Percentiles rank a stretch among this genome's conserved stretches.
Conservation (phyloP, 2,329 filamentous ascomycete genomes). For the Hypoxylon sp. region DNA sequence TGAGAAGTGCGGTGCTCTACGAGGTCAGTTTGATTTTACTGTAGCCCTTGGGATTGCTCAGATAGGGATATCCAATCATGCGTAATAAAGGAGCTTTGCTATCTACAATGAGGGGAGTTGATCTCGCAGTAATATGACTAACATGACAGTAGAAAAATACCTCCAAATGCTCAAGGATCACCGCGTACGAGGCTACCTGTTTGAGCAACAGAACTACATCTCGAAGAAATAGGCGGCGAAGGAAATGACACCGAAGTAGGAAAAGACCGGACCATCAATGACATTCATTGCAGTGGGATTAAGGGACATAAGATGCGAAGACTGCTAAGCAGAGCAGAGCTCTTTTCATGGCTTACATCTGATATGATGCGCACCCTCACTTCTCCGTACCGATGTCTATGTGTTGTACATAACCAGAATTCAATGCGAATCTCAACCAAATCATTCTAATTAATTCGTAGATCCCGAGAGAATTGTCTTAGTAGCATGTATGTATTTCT, state of each 20-base stretch:
- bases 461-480: conserved; percentile 2
- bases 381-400: conserved; percentile 12
- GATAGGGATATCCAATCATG: background rate
- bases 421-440: conserved; percentile 8
- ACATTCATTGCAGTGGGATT: conserved; percentile 16
- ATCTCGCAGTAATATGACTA: conserved; percentile 25
- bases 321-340: conserved; percentile 21
- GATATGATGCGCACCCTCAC: conserved; percentile 11
- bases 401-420: conserved; percentile 39
- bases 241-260: background rate
- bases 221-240: conserved; percentile 41
- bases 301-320: conserved; percentile 15
- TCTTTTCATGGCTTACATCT: conserved; percentile 12
- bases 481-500: conserved; percentile 7
- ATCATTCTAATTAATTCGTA: conserved; percentile 2
- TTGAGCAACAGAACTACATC: conserved; percentile 83
- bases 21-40: conserved; percentile 72
- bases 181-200: conserved; percentile 84
- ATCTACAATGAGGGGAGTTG: background rate
- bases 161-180: conserved; percentile 82
- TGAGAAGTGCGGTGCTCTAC: conserved; percentile 85
- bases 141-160: conserved; percentile 67
- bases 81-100: background rate
- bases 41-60: background rate
- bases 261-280: conserved; percentile 15